Percentiles rank a stretch among this genome's conserved stretches.
phyloP scores from a whole-genome alignment of 306 rosid species.

The Aeschynomene evenia region DNA sequence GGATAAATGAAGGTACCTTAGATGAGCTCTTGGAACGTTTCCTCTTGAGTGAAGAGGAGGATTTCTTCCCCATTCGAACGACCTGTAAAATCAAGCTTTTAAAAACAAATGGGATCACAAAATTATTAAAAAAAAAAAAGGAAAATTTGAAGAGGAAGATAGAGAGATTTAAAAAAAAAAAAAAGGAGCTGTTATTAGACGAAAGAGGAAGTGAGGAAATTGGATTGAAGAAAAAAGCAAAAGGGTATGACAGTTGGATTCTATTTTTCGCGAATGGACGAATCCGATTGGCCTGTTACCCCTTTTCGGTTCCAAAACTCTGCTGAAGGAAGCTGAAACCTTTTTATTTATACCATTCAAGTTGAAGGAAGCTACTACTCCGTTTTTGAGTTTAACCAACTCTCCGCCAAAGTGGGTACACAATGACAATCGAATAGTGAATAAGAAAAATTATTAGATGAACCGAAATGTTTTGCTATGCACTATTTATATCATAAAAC shows the following conservation, averaged over 20 bases:
- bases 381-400: neutral
- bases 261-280: neutral
- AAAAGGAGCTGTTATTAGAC: neutral
- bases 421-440: too few relatives aligned
- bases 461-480: too few relatives aligned
- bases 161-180: neutral
- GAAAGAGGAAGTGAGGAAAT: neutral
- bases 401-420: neutral
- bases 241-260: neutral
- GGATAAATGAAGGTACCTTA: slow-evolving; percentile 50
- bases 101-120: slow-evolving; percentile 22
- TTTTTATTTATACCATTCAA: neutral
- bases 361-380: neutral
- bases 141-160: neutral
- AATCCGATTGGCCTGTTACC: neutral
- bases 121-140: neutral
- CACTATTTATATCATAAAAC: too few relatives aligned
- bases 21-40: slow-evolving; percentile 61
- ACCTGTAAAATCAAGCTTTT: slow-evolving; percentile 51
- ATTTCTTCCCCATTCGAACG: slow-evolving; percentile 69
- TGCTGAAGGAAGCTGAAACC: neutral
- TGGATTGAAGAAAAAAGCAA: neutral
- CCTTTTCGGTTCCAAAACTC: neutral
- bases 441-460: too few relatives aligned
- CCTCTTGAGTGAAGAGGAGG: slow-evolving; percentile 63